phyloP scores from a whole-genome alignment of 202 grass and related monocot genomes.

The Zizania palustris region DNA sequence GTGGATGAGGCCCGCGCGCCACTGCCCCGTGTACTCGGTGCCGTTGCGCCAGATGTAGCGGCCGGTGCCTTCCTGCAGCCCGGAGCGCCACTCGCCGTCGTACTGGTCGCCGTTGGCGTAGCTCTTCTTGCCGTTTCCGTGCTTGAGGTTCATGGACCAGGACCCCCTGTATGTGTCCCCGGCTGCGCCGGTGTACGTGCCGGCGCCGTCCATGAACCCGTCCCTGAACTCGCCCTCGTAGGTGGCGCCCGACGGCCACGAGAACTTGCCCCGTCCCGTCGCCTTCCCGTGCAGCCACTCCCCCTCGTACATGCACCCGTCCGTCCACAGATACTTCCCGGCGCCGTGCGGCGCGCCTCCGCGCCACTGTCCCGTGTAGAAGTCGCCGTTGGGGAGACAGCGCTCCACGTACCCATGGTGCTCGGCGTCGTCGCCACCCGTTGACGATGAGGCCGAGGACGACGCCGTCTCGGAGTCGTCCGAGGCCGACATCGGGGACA shows the following conservation, averaged over 20 bases:
- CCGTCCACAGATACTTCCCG: conserved; percentile 95
- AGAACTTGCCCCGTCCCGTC: conserved; percentile 83
- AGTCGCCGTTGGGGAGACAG: conserved; percentile 78
- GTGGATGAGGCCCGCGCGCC: conserved; percentile 77
- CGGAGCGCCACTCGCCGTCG: conserved; percentile 83
- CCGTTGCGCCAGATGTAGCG: conserved; percentile 90
- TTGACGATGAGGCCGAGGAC: conserved; percentile 48
- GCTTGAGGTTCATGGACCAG: conserved; percentile 99
- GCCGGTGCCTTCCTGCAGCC: conserved; percentile 73
- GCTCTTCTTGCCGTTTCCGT: conserved; percentile 73
- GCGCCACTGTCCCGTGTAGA: conserved; percentile 91
- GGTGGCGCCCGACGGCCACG: conserved; percentile 90
- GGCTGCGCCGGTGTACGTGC: conserved; percentile 81
- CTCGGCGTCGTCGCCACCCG: conserved; percentile 35
- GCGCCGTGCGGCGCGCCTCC: conserved; percentile 68
- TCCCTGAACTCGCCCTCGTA: conserved; percentile 93
- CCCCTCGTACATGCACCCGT: conserved; percentile 99
- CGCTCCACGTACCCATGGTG: conserved; percentile 54
- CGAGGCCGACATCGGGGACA: conserved; percentile 63
- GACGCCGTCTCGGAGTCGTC: conserved; percentile 65
- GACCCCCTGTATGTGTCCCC: conserved; percentile 87
- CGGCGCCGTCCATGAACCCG: conserved; percentile 92
- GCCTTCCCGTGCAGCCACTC: conserved; percentile 87
- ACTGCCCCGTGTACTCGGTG: conserved; percentile 85
- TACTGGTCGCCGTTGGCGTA: conserved; percentile 96